These are phyloP conservation scores for Capsicum chinense DNA, from an alignment of 257 asterid genomes.

Conservation along the genomic window DNA sequence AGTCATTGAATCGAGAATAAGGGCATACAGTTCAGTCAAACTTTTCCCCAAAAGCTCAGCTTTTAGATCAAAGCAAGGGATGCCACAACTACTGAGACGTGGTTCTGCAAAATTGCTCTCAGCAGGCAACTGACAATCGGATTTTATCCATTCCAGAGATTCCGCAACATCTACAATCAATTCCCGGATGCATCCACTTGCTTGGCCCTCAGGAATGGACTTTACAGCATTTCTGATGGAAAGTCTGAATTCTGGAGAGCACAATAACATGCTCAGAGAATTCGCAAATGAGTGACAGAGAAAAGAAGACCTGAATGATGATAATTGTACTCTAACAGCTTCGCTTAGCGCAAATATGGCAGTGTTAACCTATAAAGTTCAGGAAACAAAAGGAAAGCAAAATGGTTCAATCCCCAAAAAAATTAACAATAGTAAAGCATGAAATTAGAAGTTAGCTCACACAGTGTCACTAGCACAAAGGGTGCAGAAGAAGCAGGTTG, in stretches of 20 bases:
- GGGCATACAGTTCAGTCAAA: slow-evolving; percentile 65
- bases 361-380: slow-evolving; percentile 67
- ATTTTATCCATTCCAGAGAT: slow-evolving; percentile 73
- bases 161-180: slow-evolving; percentile 64
- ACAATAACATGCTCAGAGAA: slow-evolving; percentile 61
- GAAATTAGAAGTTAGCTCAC: background rate
- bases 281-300: slow-evolving; percentile 45
- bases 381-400: slow-evolving; percentile 40
- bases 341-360: slow-evolving; percentile 74
- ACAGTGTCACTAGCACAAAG: slow-evolving; percentile 20
- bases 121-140: slow-evolving; percentile 48
- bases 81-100: slow-evolving; percentile 35
- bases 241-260: slow-evolving; percentile 69
- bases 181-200: slow-evolving; percentile 70
- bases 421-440: slow-evolving; percentile 13
- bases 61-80: slow-evolving; percentile 43
- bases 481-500: slow-evolving; percentile 24
- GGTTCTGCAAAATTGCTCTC: slow-evolving; percentile 39
- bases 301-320: slow-evolving; percentile 37
- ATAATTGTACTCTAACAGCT: slow-evolving; percentile 62
- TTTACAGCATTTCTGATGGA: slow-evolving; percentile 74
- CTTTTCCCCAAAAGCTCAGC: slow-evolving; percentile 75
- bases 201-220: slow-evolving; percentile 94
- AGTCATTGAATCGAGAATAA: slow-evolving; percentile 72
- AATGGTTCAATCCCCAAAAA: slow-evolving; percentile 28